Evolutionary conservation across 257 asterid species (phyloP).

Genomic region (Nicotiana paniculata): DNA sequence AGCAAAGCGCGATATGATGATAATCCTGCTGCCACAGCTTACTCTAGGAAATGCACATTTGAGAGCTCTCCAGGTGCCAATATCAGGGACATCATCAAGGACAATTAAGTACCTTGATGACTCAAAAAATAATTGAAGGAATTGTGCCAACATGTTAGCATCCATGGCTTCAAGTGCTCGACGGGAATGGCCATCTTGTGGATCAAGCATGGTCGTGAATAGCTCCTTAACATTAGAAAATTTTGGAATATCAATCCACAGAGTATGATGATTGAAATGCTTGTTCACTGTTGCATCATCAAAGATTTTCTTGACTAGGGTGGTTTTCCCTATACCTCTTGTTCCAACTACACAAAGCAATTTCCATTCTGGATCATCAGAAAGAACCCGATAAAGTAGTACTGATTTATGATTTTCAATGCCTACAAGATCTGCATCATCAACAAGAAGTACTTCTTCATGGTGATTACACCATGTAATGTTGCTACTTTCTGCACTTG

Average conservation of each 20-base stretch:
- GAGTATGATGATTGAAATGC: background rate
- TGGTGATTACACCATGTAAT: background rate
- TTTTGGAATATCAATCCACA: constrained; percentile 19
- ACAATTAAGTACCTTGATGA: constrained; percentile 11
- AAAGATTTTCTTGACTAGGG: constrained; percentile 19
- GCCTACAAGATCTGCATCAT: constrained; percentile 22
- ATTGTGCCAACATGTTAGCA: background rate
- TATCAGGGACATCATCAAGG: constrained; percentile 22
- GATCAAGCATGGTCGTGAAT: background rate
- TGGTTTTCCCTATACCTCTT: constrained; percentile 30
- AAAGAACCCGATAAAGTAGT: constrained; percentile 10
- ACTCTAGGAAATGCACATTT: constrained; percentile 14
- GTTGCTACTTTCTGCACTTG: background rate
- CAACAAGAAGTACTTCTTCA: constrained; percentile 6
- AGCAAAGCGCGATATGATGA: constrained; percentile 13
- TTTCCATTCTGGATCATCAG: background rate
- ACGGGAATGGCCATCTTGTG: background rate
- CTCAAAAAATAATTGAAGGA: background rate
- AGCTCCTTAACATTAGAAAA: background rate
- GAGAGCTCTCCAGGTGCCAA: constrained; percentile 10
- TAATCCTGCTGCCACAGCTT: constrained; percentile 14
- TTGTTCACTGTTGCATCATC: constrained; percentile 14
- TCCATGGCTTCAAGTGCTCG: constrained; percentile 1
- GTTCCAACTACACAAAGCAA: constrained; percentile 24
- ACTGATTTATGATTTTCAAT: constrained; percentile 10